Evolutionary conservation across 768 basidiomycete genomes (phyloP), one percentile per base, ranked within the genome.

Genomic region (Russula virescens): DNA sequence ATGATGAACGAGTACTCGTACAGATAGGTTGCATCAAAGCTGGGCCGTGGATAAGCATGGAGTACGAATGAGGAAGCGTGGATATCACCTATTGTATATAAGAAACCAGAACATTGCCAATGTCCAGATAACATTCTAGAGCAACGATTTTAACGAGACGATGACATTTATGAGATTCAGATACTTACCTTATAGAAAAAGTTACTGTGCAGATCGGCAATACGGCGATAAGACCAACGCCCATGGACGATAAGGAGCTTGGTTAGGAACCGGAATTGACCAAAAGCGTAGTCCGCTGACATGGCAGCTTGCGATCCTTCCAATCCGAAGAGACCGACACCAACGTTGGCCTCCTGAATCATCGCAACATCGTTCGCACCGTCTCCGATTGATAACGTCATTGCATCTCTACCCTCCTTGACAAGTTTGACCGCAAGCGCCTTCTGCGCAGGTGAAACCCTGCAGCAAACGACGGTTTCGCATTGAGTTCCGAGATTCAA

Each of bases 301-400:
- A 98, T 98, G 52, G 96, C 95, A 34, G 96, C 96, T 74, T 98
- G 96, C 23, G 94, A 95, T 54, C 96, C 96, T 73, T 98, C 96
- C 42, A 95, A 82, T 49, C 96, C 96, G 68, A 92, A 83, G 28
- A 98, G 77, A 23, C 96, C 96, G 70, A 94, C 92, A 3, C 96
- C 96, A 67, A 98, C 88, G 73, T 98, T 94, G n/a, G 96, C 96
- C 70, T 96, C 96, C 72, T 98, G 96, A 62, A 98, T 98, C 96
- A 98, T 98, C 7, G 95, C 94, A 25, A 98, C 96, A 71, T 98
- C 96, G 71, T 98, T 98, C 18, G 96, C 96, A 58, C 93, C 94
- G 69, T 98, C 96, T 11, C 96, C 96, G 58, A 99, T 98, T 0
- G 95, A 91, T 31, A 98, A 74, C 1, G 95, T 96, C 96, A 98